Percentiles rank a stretch among this genome's conserved stretches.
Conservation (phyloP, 768 basidiomycete species). For the Boletus sp. region DNA sequence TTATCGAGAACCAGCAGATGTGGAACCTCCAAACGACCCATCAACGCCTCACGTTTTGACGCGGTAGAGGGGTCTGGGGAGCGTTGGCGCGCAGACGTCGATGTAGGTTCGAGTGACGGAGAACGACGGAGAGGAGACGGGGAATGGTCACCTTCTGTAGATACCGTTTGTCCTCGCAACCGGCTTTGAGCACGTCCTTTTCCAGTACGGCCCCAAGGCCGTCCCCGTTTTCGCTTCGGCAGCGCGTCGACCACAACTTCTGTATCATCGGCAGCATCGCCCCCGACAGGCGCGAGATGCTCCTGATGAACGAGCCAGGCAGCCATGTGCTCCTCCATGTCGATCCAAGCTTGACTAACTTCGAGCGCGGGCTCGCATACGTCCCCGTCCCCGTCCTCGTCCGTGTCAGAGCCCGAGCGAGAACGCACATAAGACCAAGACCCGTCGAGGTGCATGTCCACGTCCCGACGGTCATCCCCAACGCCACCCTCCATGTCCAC, state of each 20-base stretch:
- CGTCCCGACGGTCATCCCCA: background rate
- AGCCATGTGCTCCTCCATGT: conserved; percentile 35
- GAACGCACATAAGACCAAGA: conserved; percentile 29
- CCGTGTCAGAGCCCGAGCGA: background rate
- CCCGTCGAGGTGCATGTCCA: background rate
- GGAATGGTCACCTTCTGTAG: background rate
- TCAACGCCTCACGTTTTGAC: conserved; percentile 25
- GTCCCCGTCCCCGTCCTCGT: conserved; percentile 1
- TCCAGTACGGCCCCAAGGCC: conserved; percentile 1
- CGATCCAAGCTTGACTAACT: conserved; percentile 36
- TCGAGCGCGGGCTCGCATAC: conserved; percentile 33
- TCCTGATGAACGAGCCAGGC: conserved; percentile 19
- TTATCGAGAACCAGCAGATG: conserved; percentile 37
- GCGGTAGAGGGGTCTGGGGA: background rate
- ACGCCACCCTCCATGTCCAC: background rate
- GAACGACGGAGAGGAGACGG: background rate
- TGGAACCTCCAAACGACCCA: conserved; percentile 27
- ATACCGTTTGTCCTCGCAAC: background rate
- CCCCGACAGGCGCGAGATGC: background rate
- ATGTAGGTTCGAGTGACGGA: background rate
- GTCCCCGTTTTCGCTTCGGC: conserved; percentile 14
- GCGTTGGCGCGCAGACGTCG: background rate
- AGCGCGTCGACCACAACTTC: background rate
- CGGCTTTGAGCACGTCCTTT: conserved; percentile 2
- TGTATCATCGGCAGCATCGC: background rate